These are phyloP conservation scores for Backusella circina DNA, from an alignment of 192 early-diverging fungal genomes.

Conservation along the genomic window DNA sequence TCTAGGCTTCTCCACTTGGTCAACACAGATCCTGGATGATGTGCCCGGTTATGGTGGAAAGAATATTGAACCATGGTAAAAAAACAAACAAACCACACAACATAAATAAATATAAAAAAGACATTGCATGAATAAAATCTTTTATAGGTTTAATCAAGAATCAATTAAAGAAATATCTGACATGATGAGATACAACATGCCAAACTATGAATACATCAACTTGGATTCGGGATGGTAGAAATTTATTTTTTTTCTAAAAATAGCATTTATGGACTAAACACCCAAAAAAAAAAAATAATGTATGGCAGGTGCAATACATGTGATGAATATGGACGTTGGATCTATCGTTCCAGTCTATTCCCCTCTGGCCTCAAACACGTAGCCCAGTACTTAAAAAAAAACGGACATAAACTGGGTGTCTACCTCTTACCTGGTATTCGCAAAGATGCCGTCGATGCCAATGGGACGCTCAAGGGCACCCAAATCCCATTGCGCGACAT, in stretches of 20 bases:
- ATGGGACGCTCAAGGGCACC: background rate
- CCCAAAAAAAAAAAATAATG: background rate
- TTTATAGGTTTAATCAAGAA: constrained; percentile 21
- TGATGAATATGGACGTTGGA: constrained; percentile 29
- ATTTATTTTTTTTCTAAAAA: background rate
- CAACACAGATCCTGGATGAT: constrained; percentile 32
- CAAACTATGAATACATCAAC: constrained; percentile 28
- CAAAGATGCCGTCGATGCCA: constrained; percentile 16
- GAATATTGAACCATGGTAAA: constrained; percentile 24
- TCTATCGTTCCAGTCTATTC: constrained; percentile 19
- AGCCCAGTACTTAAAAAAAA: constrained; percentile 6
- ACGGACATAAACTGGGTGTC: constrained; percentile 27
- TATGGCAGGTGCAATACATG: background rate
- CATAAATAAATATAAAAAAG: background rate
- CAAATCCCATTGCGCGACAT: background rate
- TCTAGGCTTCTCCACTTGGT: constrained; percentile 33
- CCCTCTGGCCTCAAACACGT: constrained; percentile 13
- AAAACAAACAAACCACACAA: too few relatives aligned
- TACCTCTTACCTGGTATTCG: constrained; percentile 30
- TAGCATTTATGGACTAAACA: background rate
- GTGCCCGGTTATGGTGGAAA: constrained; percentile 30
- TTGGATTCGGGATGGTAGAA: constrained; percentile 30
- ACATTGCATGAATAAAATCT: background rate
- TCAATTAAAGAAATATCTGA: constrained; percentile 22
- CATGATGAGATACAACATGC: constrained; percentile 22